Conservation (phyloP, 1,284 basidiomycete species). For the Melampsora americana region DNA sequence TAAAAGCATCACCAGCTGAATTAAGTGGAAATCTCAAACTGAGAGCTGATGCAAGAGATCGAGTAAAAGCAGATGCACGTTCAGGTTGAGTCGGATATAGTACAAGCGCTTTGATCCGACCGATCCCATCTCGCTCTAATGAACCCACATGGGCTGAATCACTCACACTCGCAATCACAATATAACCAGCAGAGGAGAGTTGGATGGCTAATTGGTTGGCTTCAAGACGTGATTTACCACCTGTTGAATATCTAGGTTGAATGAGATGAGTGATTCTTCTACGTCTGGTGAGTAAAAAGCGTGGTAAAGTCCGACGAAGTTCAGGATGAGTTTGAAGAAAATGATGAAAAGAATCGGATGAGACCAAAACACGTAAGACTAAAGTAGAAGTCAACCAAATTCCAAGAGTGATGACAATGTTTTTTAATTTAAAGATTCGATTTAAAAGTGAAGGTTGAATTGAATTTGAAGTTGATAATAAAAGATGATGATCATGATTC, state of each 20-base stretch:
- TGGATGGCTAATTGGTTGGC: slow-evolving; percentile 26
- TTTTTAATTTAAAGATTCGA: background rate
- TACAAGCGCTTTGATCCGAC: slow-evolving; percentile 33
- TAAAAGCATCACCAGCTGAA: background rate
- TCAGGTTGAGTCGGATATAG: slow-evolving; percentile 12
- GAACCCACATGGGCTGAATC: background rate
- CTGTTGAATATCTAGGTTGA: background rate
- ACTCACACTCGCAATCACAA: slow-evolving; percentile 26
- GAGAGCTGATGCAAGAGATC: slow-evolving; percentile 5
- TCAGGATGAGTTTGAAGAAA: slow-evolving; percentile 19
- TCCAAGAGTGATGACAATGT: background rate
- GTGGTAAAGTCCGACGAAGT: background rate
- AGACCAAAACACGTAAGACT: background rate
- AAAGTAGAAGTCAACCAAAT: slow-evolving; percentile 1
- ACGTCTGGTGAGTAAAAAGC: background rate
- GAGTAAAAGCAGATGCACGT: slow-evolving; percentile 9
- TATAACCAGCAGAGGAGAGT: slow-evolving; percentile 7
- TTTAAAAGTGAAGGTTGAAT: background rate
- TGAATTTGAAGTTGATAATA: too few species aligned
- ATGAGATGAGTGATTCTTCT: background rate
- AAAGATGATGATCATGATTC: background rate
- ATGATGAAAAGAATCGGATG: background rate
- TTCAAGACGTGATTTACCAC: background rate
- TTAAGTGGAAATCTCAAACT: slow-evolving; percentile 14
- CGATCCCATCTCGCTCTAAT: background rate